A percentile compares a stretch with the other conserved stretches of the same genome.
Conservation (phyloP, 768 basidiomycete genomes). For the Rhodotorula taiwanensis region DNA sequence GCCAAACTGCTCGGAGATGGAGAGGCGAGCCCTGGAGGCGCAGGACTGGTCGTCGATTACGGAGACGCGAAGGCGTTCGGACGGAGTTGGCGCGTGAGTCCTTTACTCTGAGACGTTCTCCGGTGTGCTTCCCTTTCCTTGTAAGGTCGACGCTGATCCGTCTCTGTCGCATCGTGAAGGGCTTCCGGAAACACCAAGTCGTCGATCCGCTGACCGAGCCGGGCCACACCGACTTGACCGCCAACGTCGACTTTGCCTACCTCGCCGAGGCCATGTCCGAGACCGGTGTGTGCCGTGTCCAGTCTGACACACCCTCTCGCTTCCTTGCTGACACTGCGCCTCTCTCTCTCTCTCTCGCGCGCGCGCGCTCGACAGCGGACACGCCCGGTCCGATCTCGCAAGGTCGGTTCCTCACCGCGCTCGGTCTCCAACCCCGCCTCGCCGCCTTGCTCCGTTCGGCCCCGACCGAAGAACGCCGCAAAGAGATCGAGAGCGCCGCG, state of each 20-base stretch:
- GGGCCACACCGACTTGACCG: conserved; percentile 83
- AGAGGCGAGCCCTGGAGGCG: conserved; percentile 42
- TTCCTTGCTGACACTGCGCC: background rate
- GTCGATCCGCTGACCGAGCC: conserved; percentile 77
- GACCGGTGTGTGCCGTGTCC: conserved; percentile 51
- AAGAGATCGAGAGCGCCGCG: conserved; percentile 57
- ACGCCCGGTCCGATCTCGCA: conserved; percentile 69
- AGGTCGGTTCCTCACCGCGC: conserved; percentile 63
- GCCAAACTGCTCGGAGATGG: conserved; percentile 55
- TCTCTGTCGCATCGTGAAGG: conserved; percentile 50
- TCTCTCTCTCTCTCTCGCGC: too few species aligned
- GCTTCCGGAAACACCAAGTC: conserved; percentile 77
- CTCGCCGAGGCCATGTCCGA: conserved; percentile 67
- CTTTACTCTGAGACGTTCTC: background rate
- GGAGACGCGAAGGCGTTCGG: conserved; percentile 65
- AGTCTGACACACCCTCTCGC: background rate
- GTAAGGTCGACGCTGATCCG: background rate
- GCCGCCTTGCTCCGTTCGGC: conserved; percentile 57
- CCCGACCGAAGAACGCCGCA: conserved; percentile 48
- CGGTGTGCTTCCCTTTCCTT: background rate
- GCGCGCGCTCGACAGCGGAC: conserved; percentile 47
- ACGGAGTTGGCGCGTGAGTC: conserved; percentile 70
- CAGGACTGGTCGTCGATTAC: conserved; percentile 81
- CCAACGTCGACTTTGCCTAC: conserved; percentile 93
- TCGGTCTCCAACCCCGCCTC: conserved; percentile 67